Base-by-base conservation (phyloP, 179 eudicot species). In the Beta corolliflora region DNA sequence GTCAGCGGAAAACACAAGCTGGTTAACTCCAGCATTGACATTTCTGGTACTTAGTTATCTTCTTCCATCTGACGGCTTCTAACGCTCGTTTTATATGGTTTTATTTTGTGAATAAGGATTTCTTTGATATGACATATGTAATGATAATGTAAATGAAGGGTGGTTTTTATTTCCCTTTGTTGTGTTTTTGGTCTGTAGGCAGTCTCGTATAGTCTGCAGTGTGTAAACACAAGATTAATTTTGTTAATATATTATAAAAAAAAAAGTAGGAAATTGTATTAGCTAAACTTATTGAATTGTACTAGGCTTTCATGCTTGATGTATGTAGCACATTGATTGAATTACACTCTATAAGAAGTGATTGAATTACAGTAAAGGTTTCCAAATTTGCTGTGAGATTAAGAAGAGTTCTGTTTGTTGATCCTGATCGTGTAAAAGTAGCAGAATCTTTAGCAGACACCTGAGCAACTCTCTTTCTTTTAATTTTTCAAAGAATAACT, bases 51-150 rank as follows among this genome's bases (percentile, higher is more conserved):
- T 19, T 29, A 9, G 77, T 56, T 76, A 25, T 69, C 45, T 52
- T 70, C 73, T 76, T 71, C 65, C 48, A 44, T 63, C 74, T 71
- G 77, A 82, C 52, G 55, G 80, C 74, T 83, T 81, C 87, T 78
- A 81, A 81, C 84, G 75, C 53, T 52, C 52, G 48, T 79, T 71
- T 69, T 61, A 14, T 29, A 19, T 58, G 54, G 44, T 25, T 50
- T 78, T 71, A 64, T 66, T 71, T 50, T 81, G 84, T 85, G 87
- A 75, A 85, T 85, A 74, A 68, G 77, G 76, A 78, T n/a, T 74
- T 73, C 78, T 84, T 84, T 71, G 31, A 74, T 15, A 75, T 82
- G 58, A 13, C 60, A 50, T 78, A 71, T 78, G 69, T 74, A 77
- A 73, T 81, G 18, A 63, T 68, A 77, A 73, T 81, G 18, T 70